phyloP scores from a whole-genome alignment of 768 basidiomycete species.

The Clitopilus passeckerianus region DNA sequence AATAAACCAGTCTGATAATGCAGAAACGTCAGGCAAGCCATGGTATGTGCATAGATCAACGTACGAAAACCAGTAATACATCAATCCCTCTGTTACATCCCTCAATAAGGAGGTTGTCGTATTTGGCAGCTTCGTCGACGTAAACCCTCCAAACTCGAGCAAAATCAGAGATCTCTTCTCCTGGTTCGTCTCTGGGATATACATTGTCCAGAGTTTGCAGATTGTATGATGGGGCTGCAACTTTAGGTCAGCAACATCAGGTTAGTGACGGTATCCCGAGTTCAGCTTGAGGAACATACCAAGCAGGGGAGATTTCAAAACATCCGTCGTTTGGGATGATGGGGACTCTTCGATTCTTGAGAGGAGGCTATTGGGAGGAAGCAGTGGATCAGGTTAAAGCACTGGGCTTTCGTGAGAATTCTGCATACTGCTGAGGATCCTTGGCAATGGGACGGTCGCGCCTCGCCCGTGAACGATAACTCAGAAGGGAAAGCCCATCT shows the following conservation, averaged over 20 bases:
- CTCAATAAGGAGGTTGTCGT: slow-evolving; percentile 29
- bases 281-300: not conserved
- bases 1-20: slow-evolving; percentile 36
- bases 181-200: slow-evolving; percentile 20
- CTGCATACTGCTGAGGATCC: slow-evolving; percentile 6
- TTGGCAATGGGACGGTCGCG: slow-evolving; percentile 1
- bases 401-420: too few relatives aligned
- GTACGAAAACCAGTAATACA: slow-evolving; percentile 38
- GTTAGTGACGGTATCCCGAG: not conserved
- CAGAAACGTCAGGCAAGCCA: not conserved
- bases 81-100: slow-evolving; percentile 39
- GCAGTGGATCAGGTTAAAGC: too few relatives aligned
- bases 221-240: not conserved
- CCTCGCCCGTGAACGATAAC: slow-evolving; percentile 6
- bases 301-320: not conserved
- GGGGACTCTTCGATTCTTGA: not conserved
- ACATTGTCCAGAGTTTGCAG: not conserved
- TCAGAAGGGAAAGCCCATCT: not conserved
- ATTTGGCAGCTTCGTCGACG: slow-evolving; percentile 31
- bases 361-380: not conserved
- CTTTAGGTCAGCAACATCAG: not conserved
- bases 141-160: slow-evolving; percentile 38
- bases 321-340: not conserved
- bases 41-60: slow-evolving; percentile 8
- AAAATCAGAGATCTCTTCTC: slow-evolving; percentile 26